Evolutionary conservation across 2,329 filamentous ascomycete species (phyloP).

Genomic region (Polytolypa hystricis): DNA sequence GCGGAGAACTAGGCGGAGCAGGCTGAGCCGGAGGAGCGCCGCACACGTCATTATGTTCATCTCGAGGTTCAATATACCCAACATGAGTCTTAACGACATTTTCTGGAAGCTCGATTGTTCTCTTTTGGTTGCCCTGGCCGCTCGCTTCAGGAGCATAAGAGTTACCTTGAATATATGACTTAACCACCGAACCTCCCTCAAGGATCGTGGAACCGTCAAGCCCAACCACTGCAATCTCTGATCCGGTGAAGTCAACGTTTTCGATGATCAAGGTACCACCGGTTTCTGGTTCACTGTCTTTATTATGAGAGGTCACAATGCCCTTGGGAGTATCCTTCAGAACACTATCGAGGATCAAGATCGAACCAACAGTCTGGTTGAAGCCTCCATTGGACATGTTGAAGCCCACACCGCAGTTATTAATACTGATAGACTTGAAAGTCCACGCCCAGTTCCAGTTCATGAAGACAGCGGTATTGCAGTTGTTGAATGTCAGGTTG

Average conservation of each 20-base stretch:
- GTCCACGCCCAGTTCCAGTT: slow-evolving; percentile 89
- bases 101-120: background rate
- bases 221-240: slow-evolving; percentile 55
- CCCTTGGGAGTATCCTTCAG: slow-evolving; percentile 66
- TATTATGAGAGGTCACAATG: slow-evolving; percentile 60
- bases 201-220: slow-evolving; percentile 51
- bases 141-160: slow-evolving; percentile 42
- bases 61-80: background rate
- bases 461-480: slow-evolving; percentile 74
- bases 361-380: slow-evolving; percentile 70
- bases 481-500: slow-evolving; percentile 71
- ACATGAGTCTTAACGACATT: background rate
- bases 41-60: background rate
- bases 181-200: slow-evolving; percentile 55
- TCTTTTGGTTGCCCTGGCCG: slow-evolving; percentile 5
- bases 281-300: slow-evolving; percentile 50
- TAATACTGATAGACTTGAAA: slow-evolving; percentile 63
- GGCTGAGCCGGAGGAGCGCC: slow-evolving; percentile 1
- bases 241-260: slow-evolving; percentile 73
- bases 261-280: slow-evolving; percentile 77
- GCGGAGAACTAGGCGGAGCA: background rate
- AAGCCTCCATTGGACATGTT: slow-evolving; percentile 60
- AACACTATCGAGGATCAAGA: slow-evolving; percentile 69
- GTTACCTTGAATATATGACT: slow-evolving; percentile 70
- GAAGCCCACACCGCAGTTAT: slow-evolving; percentile 61